Conservation (phyloP, 1,284 basidiomycete genomes). For the Ustilago crameri region DNA sequence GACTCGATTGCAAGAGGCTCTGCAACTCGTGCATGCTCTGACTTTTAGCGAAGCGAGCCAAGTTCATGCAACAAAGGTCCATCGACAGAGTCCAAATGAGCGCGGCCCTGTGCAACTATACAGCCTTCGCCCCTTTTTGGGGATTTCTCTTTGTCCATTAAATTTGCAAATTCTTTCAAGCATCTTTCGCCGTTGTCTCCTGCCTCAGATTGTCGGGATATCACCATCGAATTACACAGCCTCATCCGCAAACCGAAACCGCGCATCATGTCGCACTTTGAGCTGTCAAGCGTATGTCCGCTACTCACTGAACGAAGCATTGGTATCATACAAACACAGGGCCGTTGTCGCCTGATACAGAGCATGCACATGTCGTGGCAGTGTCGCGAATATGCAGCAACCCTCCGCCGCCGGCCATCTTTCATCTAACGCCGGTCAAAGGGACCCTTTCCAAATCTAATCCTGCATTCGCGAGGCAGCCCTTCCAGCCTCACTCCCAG, state of each 20-base stretch:
- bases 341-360: not conserved
- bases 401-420: no score
- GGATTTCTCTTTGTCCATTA: no score
- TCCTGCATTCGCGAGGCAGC: no score
- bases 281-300: not conserved
- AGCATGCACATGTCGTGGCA: conserved; percentile 1
- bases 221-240: conserved; percentile 4
- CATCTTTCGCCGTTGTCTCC: not conserved
- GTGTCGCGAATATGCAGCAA: conserved; percentile 1
- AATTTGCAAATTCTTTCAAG: not conserved
- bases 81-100: not conserved
- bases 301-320: not conserved
- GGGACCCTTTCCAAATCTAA: no score
- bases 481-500: conserved; percentile 22
- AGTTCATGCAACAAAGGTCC: not conserved
- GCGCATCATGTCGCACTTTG: not conserved
- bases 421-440: no score
- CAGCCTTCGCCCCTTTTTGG: no score
- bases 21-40: no score
- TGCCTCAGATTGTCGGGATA: not conserved
- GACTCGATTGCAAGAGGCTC: conserved; percentile 1
- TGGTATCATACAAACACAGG: not conserved
- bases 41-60: not conserved
- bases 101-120: no score
- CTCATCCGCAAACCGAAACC: no score